phyloP scores from a whole-genome alignment of 1,139 yeast genomes.

The Tardiomyces depauwii region DNA sequence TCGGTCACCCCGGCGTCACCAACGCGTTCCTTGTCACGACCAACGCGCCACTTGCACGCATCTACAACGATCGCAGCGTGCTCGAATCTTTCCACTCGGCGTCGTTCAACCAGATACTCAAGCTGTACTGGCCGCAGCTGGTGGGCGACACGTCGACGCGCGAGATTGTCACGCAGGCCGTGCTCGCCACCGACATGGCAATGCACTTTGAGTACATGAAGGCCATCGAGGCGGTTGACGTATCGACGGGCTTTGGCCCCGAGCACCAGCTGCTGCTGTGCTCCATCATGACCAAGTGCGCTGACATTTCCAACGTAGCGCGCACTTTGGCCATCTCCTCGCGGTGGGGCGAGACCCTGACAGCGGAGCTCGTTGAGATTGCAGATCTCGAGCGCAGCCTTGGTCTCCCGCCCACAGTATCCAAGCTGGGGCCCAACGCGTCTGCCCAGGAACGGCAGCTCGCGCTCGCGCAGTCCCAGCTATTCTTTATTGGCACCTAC shows the following conservation, averaged over 20 bases:
- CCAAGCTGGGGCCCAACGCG: conserved; percentile 16
- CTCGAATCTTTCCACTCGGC: conserved; percentile 80
- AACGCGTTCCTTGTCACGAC: conserved; percentile 56
- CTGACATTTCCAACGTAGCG: conserved; percentile 88
- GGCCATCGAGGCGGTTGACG: conserved; percentile 22
- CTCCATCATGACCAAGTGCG: conserved; percentile 74
- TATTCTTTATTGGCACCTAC: conserved; percentile 73
- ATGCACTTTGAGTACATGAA: conserved; percentile 68
- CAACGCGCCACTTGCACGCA: conserved; percentile 53
- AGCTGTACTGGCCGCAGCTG: conserved; percentile 52
- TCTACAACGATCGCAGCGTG: conserved; percentile 57
- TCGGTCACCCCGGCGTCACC: conserved; percentile 93
- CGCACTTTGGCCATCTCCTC: conserved; percentile 66
- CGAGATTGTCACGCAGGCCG: conserved; percentile 26
- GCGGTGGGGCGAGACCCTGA: conserved; percentile 75
- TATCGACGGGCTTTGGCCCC: conserved; percentile 5
- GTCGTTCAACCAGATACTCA: conserved; percentile 50
- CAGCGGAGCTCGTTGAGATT: conserved; percentile 69
- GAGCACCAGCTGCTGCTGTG: conserved; percentile 33
- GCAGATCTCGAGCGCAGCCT: conserved; percentile 36
- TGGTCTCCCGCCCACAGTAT: conserved; percentile 13
- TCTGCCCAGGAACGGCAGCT: conserved; percentile 5
- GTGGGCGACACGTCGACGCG: conserved; percentile 11
- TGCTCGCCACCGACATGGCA: conserved; percentile 92
- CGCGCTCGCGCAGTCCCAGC: conserved; percentile 51